These are phyloP conservation scores for Encephalitozoon hellem DNA, from an alignment of 371 early-diverging fungal genomes.

Conservation along the genomic window DNA sequence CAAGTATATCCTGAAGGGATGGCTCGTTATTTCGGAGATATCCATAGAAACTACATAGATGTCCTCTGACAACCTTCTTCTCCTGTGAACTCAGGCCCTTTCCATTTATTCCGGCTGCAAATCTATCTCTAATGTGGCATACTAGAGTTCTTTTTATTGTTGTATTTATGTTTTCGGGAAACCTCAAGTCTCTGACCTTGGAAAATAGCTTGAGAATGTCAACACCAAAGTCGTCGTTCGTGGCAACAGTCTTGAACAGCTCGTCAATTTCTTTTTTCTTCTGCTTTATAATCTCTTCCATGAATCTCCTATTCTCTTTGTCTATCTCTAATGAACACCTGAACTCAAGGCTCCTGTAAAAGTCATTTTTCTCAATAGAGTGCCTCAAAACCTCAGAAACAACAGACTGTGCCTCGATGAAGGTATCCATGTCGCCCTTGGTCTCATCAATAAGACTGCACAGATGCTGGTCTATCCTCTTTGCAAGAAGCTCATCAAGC, in stretches of 20 bases:
- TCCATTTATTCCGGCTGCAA: neutral
- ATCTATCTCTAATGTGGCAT: neutral
- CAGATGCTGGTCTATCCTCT: conserved; percentile 24
- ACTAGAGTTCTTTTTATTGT: neutral
- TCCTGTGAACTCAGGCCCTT: neutral
- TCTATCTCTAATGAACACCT: neutral
- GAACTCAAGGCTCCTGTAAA: neutral
- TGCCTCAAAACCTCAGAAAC: neutral
- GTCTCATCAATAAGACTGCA: neutral
- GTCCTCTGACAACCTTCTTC: neutral
- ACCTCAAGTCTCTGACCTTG: neutral
- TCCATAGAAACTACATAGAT: conserved; percentile 8
- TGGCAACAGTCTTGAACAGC: neutral
- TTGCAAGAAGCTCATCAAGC: conserved; percentile 38
- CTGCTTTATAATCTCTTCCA: neutral
- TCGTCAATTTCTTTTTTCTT: neutral
- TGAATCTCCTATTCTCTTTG: neutral
- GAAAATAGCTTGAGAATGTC: neutral
- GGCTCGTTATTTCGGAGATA: neutral
- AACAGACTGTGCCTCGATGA: neutral
- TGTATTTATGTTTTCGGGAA: neutral
- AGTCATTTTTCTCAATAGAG: neutral
- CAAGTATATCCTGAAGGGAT: neutral
- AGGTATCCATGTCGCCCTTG: neutral
- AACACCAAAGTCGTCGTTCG: neutral